Evolutionary conservation across 1,139 yeast species (phyloP).

Genomic region (Casaregolazyma lundiana): DNA sequence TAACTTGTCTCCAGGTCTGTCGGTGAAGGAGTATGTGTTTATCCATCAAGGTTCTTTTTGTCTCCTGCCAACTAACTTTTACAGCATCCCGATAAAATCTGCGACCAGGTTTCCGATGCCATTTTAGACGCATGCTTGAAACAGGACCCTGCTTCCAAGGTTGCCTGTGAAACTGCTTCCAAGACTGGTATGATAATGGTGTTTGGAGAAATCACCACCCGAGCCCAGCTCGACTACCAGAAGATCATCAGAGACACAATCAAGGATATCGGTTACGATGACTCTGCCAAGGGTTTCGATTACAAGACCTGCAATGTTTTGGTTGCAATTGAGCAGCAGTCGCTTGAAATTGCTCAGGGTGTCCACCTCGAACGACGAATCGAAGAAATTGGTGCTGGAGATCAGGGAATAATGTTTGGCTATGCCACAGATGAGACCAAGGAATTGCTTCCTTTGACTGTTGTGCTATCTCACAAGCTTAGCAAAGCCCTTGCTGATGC

Average conservation of each 20-base stretch:
- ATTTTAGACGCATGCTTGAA: slow-evolving; percentile 95
- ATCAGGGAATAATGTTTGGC: slow-evolving; percentile 99
- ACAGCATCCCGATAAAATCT: slow-evolving; percentile 94
- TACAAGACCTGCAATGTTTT: slow-evolving; percentile 98
- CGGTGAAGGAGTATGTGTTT: slow-evolving; percentile 17
- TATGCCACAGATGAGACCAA: slow-evolving; percentile 99
- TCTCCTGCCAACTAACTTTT: slow-evolving; percentile 7
- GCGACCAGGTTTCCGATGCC: slow-evolving; percentile 99
- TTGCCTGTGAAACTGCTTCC: slow-evolving; percentile 97
- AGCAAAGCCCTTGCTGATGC: slow-evolving; percentile 96
- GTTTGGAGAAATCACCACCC: slow-evolving; percentile 87
- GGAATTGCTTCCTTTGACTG: slow-evolving; percentile 93
- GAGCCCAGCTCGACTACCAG: slow-evolving; percentile 92
- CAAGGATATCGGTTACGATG: slow-evolving; percentile 97
- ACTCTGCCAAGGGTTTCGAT: slow-evolving; percentile 95
- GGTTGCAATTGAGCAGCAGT: slow-evolving; percentile 99
- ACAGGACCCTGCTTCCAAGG: slow-evolving; percentile 95
- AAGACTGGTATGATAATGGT: slow-evolving; percentile 89
- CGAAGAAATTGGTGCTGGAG: slow-evolving; percentile 99
- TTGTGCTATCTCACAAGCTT: slow-evolving; percentile 89
- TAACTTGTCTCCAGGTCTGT: slow-evolving; percentile 14
- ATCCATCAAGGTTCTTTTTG: background rate
- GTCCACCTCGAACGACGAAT: slow-evolving; percentile 94
- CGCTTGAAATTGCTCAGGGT: slow-evolving; percentile 99
- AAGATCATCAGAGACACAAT: slow-evolving; percentile 96